Evolutionary conservation across 2,329 filamentous ascomycete species (phyloP).

Genomic region (Alternaria tenuissima): DNA sequence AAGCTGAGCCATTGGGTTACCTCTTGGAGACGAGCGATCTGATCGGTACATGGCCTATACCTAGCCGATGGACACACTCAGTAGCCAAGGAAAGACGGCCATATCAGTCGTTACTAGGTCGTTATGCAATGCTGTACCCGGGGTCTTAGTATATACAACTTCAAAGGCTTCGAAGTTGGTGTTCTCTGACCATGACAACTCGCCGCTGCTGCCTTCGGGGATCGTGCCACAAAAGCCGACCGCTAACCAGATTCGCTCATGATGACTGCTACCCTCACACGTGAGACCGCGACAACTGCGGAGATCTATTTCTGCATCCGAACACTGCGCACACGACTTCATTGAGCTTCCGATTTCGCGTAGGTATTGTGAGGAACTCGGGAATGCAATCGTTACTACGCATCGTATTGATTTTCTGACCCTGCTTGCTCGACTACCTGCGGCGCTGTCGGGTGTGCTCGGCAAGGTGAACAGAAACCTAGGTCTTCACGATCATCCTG

Average conservation of each 20-base stretch:
- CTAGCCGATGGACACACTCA: not conserved
- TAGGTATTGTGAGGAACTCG: constrained; percentile 1
- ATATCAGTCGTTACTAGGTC: not conserved
- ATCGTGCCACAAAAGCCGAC: not conserved
- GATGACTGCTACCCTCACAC: constrained; percentile 3
- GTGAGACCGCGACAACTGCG: constrained; percentile 17
- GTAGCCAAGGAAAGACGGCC: not conserved
- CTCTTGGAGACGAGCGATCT: not conserved
- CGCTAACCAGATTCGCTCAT: constrained; percentile 8
- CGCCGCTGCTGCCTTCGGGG: not conserved
- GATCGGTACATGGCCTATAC: not conserved
- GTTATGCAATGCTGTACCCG: not conserved
- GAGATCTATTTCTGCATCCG: constrained; percentile 12
- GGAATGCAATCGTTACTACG: not conserved
- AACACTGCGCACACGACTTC: constrained; percentile 5
- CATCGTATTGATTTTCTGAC: not conserved
- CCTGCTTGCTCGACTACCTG: constrained; percentile 2
- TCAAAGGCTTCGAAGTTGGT: not conserved
- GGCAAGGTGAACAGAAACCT: constrained; percentile 1
- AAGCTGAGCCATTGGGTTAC: not conserved
- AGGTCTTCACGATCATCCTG: not conserved
- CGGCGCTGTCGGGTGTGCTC: not conserved
- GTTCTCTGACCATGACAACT: not conserved
- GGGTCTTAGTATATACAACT: not conserved
- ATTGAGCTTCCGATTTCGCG: not conserved